Conservation (phyloP, 2,329 filamentous ascomycete genomes). For the Aspergillus sp. region DNA sequence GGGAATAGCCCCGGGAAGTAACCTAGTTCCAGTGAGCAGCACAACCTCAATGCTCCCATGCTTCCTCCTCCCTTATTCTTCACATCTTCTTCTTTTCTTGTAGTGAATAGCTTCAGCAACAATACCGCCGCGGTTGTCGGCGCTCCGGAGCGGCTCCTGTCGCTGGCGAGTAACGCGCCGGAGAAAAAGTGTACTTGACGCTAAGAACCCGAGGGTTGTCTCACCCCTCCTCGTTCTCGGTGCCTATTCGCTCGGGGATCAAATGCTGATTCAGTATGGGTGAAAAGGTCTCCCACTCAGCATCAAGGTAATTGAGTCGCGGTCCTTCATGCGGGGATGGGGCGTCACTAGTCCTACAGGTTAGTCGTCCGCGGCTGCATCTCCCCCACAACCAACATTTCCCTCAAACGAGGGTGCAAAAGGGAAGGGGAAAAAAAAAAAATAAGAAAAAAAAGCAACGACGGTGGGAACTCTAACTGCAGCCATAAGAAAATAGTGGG, state of each 20-base stretch:
- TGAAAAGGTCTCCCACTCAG: background rate
- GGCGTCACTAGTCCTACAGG: slow-evolving; percentile 9
- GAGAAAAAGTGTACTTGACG: slow-evolving; percentile 1
- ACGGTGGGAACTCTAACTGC: slow-evolving; percentile 8
- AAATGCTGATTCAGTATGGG: slow-evolving; percentile 5
- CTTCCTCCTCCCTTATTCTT: background rate
- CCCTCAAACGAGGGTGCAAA: background rate
- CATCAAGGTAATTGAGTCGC: background rate
- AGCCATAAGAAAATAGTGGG: background rate
- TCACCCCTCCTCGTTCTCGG: background rate
- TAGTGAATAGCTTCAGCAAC: background rate
- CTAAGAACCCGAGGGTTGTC: slow-evolving; percentile 1
- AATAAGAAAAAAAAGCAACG: slow-evolving; percentile 4
- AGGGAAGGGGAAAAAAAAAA: background rate
- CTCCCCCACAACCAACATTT: slow-evolving; percentile 11
- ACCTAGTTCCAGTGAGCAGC: background rate
- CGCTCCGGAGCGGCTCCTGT: background rate
- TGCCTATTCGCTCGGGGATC: background rate
- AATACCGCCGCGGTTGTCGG: background rate
- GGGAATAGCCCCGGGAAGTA: background rate
- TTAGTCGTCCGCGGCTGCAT: slow-evolving; percentile 13
- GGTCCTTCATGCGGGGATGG: slow-evolving; percentile 19
- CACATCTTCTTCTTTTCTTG: background rate
- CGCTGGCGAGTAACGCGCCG: background rate
- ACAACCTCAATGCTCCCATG: background rate